Percentiles rank a stretch among this genome's conserved stretches.
These are phyloP conservation scores for Monilinia fructigena DNA, from an alignment of 2,329 filamentous ascomycete genomes.

Conservation along the genomic window DNA sequence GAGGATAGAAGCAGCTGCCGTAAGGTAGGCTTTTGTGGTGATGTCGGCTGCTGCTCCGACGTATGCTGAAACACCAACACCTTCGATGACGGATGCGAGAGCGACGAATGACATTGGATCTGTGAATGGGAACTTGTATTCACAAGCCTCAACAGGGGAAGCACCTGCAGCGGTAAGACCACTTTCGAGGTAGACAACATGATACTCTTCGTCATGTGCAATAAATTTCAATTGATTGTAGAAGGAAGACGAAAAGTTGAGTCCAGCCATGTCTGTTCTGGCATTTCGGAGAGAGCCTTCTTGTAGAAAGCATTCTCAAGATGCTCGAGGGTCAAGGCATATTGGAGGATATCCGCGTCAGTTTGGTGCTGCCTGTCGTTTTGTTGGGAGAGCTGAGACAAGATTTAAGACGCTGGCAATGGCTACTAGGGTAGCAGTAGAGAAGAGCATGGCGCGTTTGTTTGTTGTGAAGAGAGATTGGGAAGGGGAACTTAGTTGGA, in stretches of 20 bases:
- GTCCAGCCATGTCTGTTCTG: conserved; percentile 49
- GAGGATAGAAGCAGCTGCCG: conserved; percentile 62
- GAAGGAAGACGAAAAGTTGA: conserved; percentile 51
- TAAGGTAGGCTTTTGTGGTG: conserved; percentile 57
- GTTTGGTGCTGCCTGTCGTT: conserved; percentile 30
- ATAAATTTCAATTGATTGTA: conserved; percentile 60
- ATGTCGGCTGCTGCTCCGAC: conserved; percentile 61
- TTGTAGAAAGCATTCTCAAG: conserved; percentile 65
- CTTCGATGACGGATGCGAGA: conserved; percentile 55
- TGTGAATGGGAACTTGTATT: conserved; percentile 54
- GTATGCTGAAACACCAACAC: conserved; percentile 59
- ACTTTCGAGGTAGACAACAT: conserved; percentile 56
- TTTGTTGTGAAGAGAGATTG: background rate
- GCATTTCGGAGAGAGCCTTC: conserved; percentile 58
- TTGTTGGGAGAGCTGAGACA: conserved; percentile 28
- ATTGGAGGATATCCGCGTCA: conserved; percentile 46
- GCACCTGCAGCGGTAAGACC: conserved; percentile 48
- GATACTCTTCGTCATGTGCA: conserved; percentile 54
- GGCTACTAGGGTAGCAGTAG: conserved; percentile 27
- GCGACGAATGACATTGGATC: conserved; percentile 52
- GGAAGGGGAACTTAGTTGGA: too few species aligned
- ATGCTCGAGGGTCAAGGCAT: conserved; percentile 54
- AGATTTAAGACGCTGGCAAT: conserved; percentile 22
- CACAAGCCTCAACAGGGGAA: conserved; percentile 54
- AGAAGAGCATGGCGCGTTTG: conserved; percentile 34